These are phyloP conservation scores for Lentinus brumalis DNA, from an alignment of 768 basidiomycete species.

Conservation along the genomic window DNA sequence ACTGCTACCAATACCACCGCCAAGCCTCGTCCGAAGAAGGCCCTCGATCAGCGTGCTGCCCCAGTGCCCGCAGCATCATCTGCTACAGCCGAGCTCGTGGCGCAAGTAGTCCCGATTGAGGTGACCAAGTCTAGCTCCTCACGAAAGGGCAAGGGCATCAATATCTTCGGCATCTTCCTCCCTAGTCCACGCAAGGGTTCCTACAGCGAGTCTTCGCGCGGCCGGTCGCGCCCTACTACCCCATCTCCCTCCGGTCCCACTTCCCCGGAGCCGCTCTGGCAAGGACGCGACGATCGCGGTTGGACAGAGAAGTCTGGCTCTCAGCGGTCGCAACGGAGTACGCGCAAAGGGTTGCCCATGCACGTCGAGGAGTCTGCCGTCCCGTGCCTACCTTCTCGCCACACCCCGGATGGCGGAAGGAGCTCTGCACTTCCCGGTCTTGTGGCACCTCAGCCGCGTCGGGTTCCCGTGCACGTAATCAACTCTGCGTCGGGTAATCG, in stretches of 20 bases:
- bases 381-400: slow-evolving; percentile 7
- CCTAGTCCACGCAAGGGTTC: slow-evolving; percentile 26
- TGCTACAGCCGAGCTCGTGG: slow-evolving; percentile 23
- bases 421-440: slow-evolving; percentile 13
- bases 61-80: background rate
- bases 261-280: slow-evolving; percentile 10
- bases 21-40: slow-evolving; percentile 40
- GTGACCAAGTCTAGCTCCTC: slow-evolving; percentile 17
- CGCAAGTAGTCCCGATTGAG: slow-evolving; percentile 24
- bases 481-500: slow-evolving; percentile 22
- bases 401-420: slow-evolving; percentile 7
- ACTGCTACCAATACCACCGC: slow-evolving; percentile 63
- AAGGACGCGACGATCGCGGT: slow-evolving; percentile 1
- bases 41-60: slow-evolving; percentile 10
- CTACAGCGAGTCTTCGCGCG: slow-evolving; percentile 20
- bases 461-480: slow-evolving; percentile 20
- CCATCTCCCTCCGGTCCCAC: slow-evolving; percentile 12
- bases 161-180: slow-evolving; percentile 30
- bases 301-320: slow-evolving; percentile 18
- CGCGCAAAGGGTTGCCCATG: slow-evolving; percentile 11
- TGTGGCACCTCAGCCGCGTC: slow-evolving; percentile 17
- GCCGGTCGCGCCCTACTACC: slow-evolving; percentile 23
- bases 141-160: slow-evolving; percentile 27
- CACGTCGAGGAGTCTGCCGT: slow-evolving; percentile 2
- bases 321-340: slow-evolving; percentile 16